phyloP scores from a whole-genome alignment of 2,329 filamentous ascomycete genomes.

The Aspergillus piperis region DNA sequence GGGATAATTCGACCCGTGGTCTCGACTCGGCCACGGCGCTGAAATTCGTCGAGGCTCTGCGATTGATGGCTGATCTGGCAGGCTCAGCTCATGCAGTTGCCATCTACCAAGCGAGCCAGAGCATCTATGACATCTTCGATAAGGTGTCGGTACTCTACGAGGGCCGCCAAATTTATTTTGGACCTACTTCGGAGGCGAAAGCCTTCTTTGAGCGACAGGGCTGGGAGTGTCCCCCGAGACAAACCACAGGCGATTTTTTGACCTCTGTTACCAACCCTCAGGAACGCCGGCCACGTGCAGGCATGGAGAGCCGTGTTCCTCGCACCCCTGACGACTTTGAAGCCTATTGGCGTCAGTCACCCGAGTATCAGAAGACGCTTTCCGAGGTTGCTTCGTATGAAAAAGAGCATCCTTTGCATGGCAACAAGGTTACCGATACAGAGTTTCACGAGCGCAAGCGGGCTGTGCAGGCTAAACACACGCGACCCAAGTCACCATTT shows the following conservation, averaged over 20 bases:
- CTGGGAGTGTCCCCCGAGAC: conserved; percentile 2
- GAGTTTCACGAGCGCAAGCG: conserved; percentile 26
- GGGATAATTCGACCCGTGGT: conserved; percentile 46
- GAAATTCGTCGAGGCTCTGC: conserved; percentile 51
- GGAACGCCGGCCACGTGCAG: conserved; percentile 57
- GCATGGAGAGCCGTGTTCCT: conserved; percentile 57
- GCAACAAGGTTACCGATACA: conserved; percentile 25
- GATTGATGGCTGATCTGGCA: conserved; percentile 45
- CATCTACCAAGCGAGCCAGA: conserved; percentile 32
- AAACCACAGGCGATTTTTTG: conserved; percentile 15
- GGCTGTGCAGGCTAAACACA: conserved; percentile 49
- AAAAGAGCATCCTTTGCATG: conserved; percentile 3
- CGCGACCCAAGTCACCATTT: conserved; percentile 70
- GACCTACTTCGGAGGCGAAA: conserved; percentile 59
- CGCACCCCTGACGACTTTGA: conserved; percentile 69
- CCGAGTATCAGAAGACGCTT: conserved; percentile 2
- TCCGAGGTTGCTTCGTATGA: conserved; percentile 9
- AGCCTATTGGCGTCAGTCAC: conserved; percentile 3
- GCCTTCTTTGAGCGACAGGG: conserved; percentile 66
- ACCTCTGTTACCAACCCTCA: conserved; percentile 54
- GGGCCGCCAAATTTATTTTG: conserved; percentile 43
- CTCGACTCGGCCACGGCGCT: conserved; percentile 52
- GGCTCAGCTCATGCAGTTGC: conserved; percentile 50
- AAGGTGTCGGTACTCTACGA: conserved; percentile 68
- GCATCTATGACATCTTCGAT: conserved; percentile 50